Evolutionary conservation across 176 grass and related monocot genomes (phyloP), one percentile per base, ranked within the genome.

Genomic region (Aegilops umbellulata): DNA sequence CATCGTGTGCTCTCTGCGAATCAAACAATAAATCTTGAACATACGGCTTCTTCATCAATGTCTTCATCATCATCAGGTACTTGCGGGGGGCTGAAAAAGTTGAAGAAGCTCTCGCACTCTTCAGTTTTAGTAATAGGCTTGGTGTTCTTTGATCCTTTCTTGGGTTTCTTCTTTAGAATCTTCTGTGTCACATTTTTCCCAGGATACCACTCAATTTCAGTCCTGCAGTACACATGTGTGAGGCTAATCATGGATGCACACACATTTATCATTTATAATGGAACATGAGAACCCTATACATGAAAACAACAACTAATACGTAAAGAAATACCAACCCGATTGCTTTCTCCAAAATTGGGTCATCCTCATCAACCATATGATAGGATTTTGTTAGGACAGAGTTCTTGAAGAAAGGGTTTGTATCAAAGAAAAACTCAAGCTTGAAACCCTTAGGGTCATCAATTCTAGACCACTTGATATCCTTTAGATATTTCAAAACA

Each of bases 371-470:
- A 19, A 93, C 87, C 94, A 99, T 96, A 69, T 94, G 92, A 86
- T 99, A 99, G 9, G 88, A 83, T 91, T 99, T 98, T 62, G 94
- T 87, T 35, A 99, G 84, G 35, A 96, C 71, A 69, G 93, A 77
- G 49, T 99, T 99, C 90, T 96, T 99, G 79, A 99, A 99, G 79
- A 93, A 99, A 60, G 97, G 94, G 65, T 99, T 96, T 36, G 86
- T 68, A 82, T 99, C 90, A 22, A 99, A 96, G 82, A 91, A 94
- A 68, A 99, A 99, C 10, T 99, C 90, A 6, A 99, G 85, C 86
- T 99, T 99, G 82, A 99, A 99, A 66, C 94, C 94, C 90, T 94
- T 96, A 1, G 88, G 92, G 68, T 96, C 74, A 16, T 83, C 92
- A 5, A 88, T 91, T 90, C 88, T 94, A 42, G 26, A 85, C 94